These are phyloP conservation scores for Macrophomina tecta DNA, from an alignment of 2,329 filamentous ascomycete genomes.

Conservation along the genomic window DNA sequence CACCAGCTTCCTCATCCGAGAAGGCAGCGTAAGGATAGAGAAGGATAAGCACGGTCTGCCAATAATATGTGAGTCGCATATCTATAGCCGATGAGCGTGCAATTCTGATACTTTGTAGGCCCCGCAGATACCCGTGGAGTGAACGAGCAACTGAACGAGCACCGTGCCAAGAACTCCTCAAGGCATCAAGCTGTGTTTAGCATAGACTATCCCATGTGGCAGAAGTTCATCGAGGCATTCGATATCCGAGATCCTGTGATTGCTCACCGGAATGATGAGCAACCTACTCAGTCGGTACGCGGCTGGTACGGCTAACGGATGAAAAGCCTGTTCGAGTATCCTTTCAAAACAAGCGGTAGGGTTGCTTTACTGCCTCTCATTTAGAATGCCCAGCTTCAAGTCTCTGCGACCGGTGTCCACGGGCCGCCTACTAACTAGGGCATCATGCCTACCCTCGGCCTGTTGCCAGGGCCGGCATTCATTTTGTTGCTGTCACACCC, in stretches of 20 bases:
- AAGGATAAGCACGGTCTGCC: constrained; percentile 77
- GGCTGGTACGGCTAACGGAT: constrained; percentile 69
- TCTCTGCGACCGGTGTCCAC: too few species aligned
- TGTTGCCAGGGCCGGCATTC: too few species aligned
- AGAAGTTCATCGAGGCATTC: constrained; percentile 76
- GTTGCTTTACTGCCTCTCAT: too few species aligned
- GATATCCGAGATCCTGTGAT: constrained; percentile 83
- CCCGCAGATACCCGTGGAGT: constrained; percentile 54
- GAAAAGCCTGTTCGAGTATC: too few species aligned
- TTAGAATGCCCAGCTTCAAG: too few species aligned
- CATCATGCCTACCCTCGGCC: too few species aligned
- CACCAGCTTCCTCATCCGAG: constrained; percentile 89
- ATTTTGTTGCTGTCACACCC: too few species aligned
- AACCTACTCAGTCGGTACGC: constrained; percentile 57
- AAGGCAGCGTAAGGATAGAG: constrained; percentile 77
- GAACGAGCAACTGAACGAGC: constrained; percentile 59
- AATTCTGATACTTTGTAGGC: constrained; percentile 38
- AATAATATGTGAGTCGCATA: constrained; percentile 71
- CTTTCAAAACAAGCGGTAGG: too few species aligned
- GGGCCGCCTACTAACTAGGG: too few species aligned
- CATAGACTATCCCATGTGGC: constrained; percentile 85
- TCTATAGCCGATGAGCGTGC: not conserved
- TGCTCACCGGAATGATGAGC: constrained; percentile 72
- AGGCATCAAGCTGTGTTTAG: constrained; percentile 85
- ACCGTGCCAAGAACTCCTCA: constrained; percentile 62